phyloP scores from a whole-genome alignment of 108 stramenopile genomes.

The Fistulifera solaris region DNA sequence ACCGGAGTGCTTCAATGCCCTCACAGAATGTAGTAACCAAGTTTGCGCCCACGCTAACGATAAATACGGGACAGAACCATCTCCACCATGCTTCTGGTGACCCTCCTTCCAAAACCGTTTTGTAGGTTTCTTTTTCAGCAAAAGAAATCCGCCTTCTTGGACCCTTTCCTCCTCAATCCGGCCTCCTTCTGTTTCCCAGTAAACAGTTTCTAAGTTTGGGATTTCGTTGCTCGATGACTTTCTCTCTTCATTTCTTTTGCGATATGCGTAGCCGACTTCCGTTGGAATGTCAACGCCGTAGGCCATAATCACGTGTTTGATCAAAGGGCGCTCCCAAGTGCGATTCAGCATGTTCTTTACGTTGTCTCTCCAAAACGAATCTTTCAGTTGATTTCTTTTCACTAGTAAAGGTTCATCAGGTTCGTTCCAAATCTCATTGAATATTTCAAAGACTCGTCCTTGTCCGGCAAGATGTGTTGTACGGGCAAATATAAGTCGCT shows the following conservation, averaged over 20 bases:
- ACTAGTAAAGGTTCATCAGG: conserved; percentile 47
- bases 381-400: conserved; percentile 58
- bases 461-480: too few species aligned
- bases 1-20: conserved; percentile 52
- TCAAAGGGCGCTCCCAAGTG: conserved; percentile 74
- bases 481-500: too few species aligned
- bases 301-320: conserved; percentile 78
- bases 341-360: conserved; percentile 58
- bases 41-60: conserved; percentile 74
- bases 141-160: conserved; percentile 19
- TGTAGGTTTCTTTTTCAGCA: conserved; percentile 49
- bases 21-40: conserved; percentile 76
- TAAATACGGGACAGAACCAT: conserved; percentile 82
- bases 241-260: conserved; percentile 31
- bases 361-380: conserved; percentile 49
- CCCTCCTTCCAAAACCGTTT: conserved; percentile 24
- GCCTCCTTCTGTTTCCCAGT: conserved; percentile 61
- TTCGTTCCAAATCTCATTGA: conserved; percentile 66
- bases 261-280: conserved; percentile 65
- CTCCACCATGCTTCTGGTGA: conserved; percentile 54
- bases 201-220: conserved; percentile 34
- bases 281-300: conserved; percentile 81
- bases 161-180: conserved; percentile 14
- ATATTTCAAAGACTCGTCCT: conserved; percentile 47
- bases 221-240: conserved; percentile 23